phyloP scores from a whole-genome alignment of 805 yeast genomes.

The Saccharomycopsis capsularis region DNA sequence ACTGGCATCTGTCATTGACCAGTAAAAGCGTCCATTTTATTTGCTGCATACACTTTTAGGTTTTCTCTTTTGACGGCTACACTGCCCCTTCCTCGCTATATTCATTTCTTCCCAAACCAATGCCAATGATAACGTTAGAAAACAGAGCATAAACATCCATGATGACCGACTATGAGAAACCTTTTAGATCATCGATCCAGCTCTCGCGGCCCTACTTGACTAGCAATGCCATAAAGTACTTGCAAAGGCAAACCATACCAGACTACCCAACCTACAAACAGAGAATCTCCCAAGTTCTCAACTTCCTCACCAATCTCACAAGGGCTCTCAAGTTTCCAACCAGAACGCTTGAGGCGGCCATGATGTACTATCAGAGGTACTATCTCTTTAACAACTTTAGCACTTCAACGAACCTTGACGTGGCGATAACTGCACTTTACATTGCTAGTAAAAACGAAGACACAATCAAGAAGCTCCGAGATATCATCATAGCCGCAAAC shows the following conservation, averaged over 20 bases:
- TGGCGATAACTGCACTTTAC: slow-evolving; percentile 63
- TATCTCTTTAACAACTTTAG: slow-evolving; percentile 59
- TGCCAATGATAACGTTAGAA: too few species aligned
- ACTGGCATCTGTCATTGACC: too few species aligned
- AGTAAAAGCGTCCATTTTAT: neutral
- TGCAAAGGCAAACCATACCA: slow-evolving; percentile 46
- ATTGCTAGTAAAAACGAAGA: slow-evolving; percentile 77
- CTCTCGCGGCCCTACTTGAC: slow-evolving; percentile 59
- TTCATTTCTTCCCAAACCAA: too few species aligned
- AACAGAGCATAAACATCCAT: too few species aligned
- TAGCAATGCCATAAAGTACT: slow-evolving; percentile 42
- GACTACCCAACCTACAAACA: slow-evolving; percentile 45
- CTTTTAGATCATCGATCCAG: slow-evolving; percentile 27
- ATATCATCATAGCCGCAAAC: slow-evolving; percentile 47
- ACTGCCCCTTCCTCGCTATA: too few species aligned
- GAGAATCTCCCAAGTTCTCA: slow-evolving; percentile 46
- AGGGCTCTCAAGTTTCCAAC: slow-evolving; percentile 58
- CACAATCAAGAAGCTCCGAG: slow-evolving; percentile 67
- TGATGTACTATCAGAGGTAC: slow-evolving; percentile 66
- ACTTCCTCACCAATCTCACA: slow-evolving; percentile 47
- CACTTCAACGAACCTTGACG: slow-evolving; percentile 45
- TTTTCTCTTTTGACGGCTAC: too few species aligned
- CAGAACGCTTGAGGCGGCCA: slow-evolving; percentile 59
- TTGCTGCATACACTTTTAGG: neutral
- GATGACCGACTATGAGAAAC: neutral